Evolutionary conservation across 306 rosid genomes (phyloP).

Genomic region (Sicyos baderoa): DNA sequence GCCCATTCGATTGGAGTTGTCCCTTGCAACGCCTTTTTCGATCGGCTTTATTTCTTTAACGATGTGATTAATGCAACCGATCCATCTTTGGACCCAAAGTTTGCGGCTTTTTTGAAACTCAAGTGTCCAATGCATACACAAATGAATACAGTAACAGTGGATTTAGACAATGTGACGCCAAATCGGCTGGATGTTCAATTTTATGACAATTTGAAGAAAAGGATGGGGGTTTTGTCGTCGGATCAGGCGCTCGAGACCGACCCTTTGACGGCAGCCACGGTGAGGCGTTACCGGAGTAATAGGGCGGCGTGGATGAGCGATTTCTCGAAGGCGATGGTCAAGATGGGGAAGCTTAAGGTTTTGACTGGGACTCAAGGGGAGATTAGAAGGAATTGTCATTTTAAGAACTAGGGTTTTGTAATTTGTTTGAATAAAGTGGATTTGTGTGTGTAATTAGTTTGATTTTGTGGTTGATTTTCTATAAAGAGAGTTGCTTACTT

Average conservation of each 20-base stretch:
- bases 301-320: slow-evolving; percentile 16
- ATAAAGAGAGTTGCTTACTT: neutral
- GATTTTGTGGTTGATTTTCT: neutral
- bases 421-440: neutral
- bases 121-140: neutral
- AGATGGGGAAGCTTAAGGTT: slow-evolving; percentile 16
- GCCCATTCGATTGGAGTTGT: slow-evolving; percentile 20
- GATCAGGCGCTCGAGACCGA: slow-evolving; percentile 7
- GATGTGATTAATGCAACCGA: neutral
- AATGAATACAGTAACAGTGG: neutral
- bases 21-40: neutral
- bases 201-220: slow-evolving; percentile 5
- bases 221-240: slow-evolving; percentile 18
- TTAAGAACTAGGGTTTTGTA: neutral
- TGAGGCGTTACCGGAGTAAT: slow-evolving; percentile 1
- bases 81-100: slow-evolving; percentile 15
- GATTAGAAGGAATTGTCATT: slow-evolving; percentile 18
- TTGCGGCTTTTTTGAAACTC: slow-evolving; percentile 1
- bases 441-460: neutral
- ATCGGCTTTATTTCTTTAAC: slow-evolving; percentile 16
- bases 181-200: slow-evolving; percentile 12
- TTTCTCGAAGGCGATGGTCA: slow-evolving; percentile 20
- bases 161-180: slow-evolving; percentile 15
- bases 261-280: slow-evolving; percentile 15
- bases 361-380: slow-evolving; percentile 16